A percentile compares a stretch with the other conserved stretches of the same genome.
These are phyloP conservation scores for Lathyrus tuberosus DNA, from an alignment of 306 rosid species.

Conservation along the genomic window DNA sequence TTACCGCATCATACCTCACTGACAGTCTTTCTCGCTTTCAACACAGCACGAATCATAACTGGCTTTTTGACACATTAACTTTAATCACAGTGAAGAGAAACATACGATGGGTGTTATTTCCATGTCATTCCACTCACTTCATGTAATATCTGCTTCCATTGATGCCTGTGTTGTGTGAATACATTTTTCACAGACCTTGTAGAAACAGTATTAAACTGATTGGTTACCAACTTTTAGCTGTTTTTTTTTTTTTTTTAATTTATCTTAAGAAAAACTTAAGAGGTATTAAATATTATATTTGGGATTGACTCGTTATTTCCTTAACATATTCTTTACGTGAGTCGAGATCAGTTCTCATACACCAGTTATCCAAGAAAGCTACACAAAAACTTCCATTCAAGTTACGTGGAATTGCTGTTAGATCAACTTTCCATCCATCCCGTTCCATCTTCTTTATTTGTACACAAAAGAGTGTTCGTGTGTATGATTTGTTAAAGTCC, in stretches of 20 bases:
- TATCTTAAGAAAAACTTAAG: background rate
- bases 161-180: background rate
- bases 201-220: conserved; percentile 1
- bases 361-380: conserved; percentile 76
- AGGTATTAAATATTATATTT: conserved; percentile 7
- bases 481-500: conserved; percentile 70
- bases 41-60: background rate
- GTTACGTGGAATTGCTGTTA: conserved; percentile 85
- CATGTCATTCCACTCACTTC: background rate
- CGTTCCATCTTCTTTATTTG: conserved; percentile 77
- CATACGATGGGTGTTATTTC: conserved; percentile 6
- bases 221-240: conserved; percentile 13
- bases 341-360: conserved; percentile 80
- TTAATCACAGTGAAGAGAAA: conserved; percentile 7
- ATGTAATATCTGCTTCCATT: conserved; percentile 16
- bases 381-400: conserved; percentile 80
- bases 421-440: conserved; percentile 82
- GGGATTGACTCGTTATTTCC: conserved; percentile 45
- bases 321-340: conserved; percentile 83
- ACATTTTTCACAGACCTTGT: too few species aligned
- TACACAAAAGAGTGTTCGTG: conserved; percentile 74
- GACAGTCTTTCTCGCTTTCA: conserved; percentile 20
- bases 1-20: background rate
- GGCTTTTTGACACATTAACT: conserved; percentile 21
- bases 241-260: conserved; percentile 4